Percentiles rank a stretch among this genome's conserved stretches.
Conservation (phyloP, 139 green algal species). For the Auxenochlorella protothecoides region DNA sequence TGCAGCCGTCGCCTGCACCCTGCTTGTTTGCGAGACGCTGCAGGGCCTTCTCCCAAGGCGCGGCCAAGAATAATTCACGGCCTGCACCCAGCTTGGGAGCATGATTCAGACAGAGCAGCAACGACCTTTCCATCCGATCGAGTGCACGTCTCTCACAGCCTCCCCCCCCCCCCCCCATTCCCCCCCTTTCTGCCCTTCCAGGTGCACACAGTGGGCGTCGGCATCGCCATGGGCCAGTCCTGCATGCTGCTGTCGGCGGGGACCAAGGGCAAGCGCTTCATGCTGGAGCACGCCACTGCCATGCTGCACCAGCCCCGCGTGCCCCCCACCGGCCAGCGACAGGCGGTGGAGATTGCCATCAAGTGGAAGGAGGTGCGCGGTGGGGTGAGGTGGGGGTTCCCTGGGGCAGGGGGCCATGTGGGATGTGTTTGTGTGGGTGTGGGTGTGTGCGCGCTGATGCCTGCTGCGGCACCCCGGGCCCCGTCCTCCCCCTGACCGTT, state of each 20-base stretch:
- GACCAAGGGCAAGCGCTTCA: slow-evolving; percentile 70
- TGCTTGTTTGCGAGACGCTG: too few relatives aligned
- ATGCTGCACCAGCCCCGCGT: slow-evolving; percentile 97
- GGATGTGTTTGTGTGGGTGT: too few relatives aligned
- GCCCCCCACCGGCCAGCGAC: slow-evolving; percentile 82
- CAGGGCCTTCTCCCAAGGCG: too few relatives aligned
- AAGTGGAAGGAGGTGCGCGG: slow-evolving; percentile 84
- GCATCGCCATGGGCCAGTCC: slow-evolving; percentile 60
- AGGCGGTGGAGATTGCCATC: slow-evolving; percentile 86
- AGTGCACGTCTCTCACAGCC: background rate
- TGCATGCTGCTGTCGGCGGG: slow-evolving; percentile 75
- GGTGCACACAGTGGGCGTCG: slow-evolving; percentile 44
- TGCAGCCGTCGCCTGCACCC: slow-evolving; percentile 1
- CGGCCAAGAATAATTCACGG: too few relatives aligned
- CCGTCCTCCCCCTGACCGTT: background rate
- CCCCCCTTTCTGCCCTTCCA: background rate
- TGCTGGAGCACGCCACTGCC: slow-evolving; percentile 80
- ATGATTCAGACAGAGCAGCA: too few relatives aligned
- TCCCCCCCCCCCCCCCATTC: background rate
- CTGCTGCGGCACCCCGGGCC: background rate
- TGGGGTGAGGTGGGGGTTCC: background rate
- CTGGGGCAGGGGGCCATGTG: background rate
- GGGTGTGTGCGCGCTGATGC: too few relatives aligned
- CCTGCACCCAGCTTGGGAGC: too few relatives aligned
- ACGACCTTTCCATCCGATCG: background rate